Evolutionary conservation across 2,329 filamentous ascomycete species (phyloP), one percentile per base, ranked within the genome.

Genomic region (Cladosporium sp.): DNA sequence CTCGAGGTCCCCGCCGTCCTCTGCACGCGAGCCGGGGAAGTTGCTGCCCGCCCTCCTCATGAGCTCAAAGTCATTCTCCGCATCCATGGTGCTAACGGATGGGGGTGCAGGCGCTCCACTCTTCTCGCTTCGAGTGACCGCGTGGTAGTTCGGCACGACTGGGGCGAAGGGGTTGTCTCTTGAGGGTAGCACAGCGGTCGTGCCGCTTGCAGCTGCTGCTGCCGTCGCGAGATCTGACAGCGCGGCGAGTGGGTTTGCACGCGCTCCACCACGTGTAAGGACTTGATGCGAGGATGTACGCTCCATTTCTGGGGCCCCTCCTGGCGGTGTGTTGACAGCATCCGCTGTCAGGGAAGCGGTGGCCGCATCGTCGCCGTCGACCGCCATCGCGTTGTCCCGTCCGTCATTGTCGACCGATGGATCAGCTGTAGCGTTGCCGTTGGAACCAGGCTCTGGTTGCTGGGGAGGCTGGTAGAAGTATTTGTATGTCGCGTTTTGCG

Each of bases 231-330:
- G 79, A 67, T 87, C 85, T 14, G 83, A 83, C 49, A 89, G 80
- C 7, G 85, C 82, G 36, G 75, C 74, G 15, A 77, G 82, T 80
- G 68, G 84, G 79, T 75, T 85, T 78, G 71, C 80, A 73, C 68
- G 81, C 76, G 74, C 73, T 30, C 73, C 76, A 64, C 83, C 83
- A 64, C 83, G 83, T 6, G 80, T 83, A 80, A 86, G 51, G 76
- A 85, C 74, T 81, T 89, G 77, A 76, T 86, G 78, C 52, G 85
- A 87, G 24, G 85, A 81, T 14, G 85, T 86, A 47, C 87, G 84
- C 60, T 86, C 84, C 87, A 89, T 89, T 64, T 87, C 86, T 4
- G 72, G 68, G 24, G 74, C 71, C 21, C 69, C 69, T n/a, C 72
- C 69, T 57, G 72, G 69, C 34, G 70, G 70, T 59, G 73, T 73